phyloP scores from a whole-genome alignment of 306 rosid species.

The Canavalia ensiformis region DNA sequence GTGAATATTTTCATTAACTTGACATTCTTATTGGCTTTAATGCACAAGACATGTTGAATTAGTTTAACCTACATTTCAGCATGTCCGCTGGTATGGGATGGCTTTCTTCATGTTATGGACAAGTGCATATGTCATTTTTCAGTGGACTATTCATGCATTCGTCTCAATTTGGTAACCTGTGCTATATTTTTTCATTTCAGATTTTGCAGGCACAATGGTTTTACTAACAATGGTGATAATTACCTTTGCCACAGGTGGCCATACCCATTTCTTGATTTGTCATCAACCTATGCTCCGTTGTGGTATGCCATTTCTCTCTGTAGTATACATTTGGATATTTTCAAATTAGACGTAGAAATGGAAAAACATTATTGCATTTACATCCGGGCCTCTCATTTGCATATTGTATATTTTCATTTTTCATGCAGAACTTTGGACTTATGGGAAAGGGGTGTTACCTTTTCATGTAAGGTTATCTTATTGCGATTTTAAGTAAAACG shows the following conservation, averaged over 20 bases:
- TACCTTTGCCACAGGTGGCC: conserved; percentile 78
- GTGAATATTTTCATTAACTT: conserved; percentile 54
- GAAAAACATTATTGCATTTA: conserved; percentile 22
- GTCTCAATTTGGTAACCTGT: conserved; percentile 62
- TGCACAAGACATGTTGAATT: conserved; percentile 45
- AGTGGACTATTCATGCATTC: conserved; percentile 74
- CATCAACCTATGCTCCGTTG: conserved; percentile 70
- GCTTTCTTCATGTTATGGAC: conserved; percentile 83
- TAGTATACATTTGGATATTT: conserved; percentile 19
- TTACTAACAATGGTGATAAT: conserved; percentile 23
- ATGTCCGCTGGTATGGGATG: conserved; percentile 62
- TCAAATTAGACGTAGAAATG: background rate
- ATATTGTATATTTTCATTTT: conserved; percentile 10
- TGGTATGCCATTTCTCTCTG: conserved; percentile 63
- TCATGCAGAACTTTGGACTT: conserved; percentile 12
- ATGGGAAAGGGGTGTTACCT: conserved; percentile 16
- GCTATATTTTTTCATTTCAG: conserved; percentile 5
- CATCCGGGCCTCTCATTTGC: conserved; percentile 10
- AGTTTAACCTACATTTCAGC: conserved; percentile 60
- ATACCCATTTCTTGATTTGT: conserved; percentile 84
- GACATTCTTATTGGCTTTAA: conserved; percentile 16
- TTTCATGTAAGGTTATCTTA: conserved; percentile 11
- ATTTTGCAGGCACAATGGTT: conserved; percentile 16
- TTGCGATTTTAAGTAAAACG: background rate
- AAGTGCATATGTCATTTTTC: conserved; percentile 64